These are phyloP conservation scores for Geranomyces michiganensis DNA, from an alignment of 192 early-diverging fungal genomes.

Conservation along the genomic window DNA sequence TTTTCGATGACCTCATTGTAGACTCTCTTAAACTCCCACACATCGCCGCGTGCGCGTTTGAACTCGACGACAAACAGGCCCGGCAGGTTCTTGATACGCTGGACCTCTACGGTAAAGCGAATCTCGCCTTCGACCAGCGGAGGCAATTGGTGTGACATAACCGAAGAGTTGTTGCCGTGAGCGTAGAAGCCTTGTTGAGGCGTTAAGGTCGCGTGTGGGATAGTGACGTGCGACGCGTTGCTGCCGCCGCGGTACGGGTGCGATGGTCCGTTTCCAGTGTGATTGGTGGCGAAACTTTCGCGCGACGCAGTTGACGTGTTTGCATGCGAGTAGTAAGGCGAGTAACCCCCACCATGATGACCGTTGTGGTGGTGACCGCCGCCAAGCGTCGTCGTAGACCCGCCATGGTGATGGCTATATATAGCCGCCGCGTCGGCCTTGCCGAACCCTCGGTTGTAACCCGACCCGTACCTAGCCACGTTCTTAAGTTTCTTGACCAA, in stretches of 20 bases:
- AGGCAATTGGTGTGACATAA: constrained; percentile 13
- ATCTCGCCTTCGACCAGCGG: constrained; percentile 61
- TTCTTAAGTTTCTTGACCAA: constrained; percentile 40
- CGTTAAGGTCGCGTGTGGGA: neutral
- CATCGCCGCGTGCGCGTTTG: constrained; percentile 55
- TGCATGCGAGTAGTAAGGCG: constrained; percentile 11
- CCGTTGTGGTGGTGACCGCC: neutral
- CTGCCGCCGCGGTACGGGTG: constrained; percentile 2
- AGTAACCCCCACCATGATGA: neutral
- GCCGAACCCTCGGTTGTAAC: constrained; percentile 46
- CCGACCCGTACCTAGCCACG: constrained; percentile 41
- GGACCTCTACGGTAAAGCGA: constrained; percentile 84
- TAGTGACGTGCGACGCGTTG: neutral
- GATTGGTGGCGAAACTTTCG: constrained; percentile 9
- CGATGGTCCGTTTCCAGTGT: neutral
- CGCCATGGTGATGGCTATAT: neutral
- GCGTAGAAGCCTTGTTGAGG: constrained; percentile 9
- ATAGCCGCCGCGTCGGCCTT: constrained; percentile 29
- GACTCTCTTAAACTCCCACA: constrained; percentile 57
- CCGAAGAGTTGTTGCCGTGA: constrained; percentile 20
- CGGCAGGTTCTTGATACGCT: constrained; percentile 84
- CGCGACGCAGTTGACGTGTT: constrained; percentile 16
- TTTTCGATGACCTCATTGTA: constrained; percentile 46
- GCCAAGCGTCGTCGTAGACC: neutral
- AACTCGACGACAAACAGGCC: constrained; percentile 56